Evolutionary conservation across 2,329 filamentous ascomycete genomes (phyloP), one percentile per base, ranked within the genome.

Genomic region (Aspergillus fumigatus): DNA sequence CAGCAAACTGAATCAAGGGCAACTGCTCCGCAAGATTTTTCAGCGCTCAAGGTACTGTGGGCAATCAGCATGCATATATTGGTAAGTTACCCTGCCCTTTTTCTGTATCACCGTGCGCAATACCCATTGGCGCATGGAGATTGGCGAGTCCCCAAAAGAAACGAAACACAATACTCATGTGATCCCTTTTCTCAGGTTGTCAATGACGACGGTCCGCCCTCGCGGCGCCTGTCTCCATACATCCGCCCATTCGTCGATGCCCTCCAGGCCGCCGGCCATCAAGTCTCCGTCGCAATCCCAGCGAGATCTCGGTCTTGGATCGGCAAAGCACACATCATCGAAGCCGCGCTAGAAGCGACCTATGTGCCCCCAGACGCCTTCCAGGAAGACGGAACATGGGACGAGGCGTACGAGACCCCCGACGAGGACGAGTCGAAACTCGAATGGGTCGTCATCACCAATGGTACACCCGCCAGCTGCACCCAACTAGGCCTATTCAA

Each of bases 251-350:
- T 92, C 58, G 83, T 91, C 54, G 78, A 84, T 59, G 80, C 83
- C 57, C 85, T 92, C 57, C 82, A 89, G 71, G 73, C 79, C 57
- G 84, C 87, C 41, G 90, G 91, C 27, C 92, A 96, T 75, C 80
- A 77, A 27, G 89, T 97, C 65, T 95, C 90, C 14, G 92, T 97
- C 59, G 90, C 92, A 64, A 84, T 97, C 38, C 92, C 92, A 6
- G 84, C 95, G 70, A 86, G 86, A 4, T 93, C 96, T 72, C 87
- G 92, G 53, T 95, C 90, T 21, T 97, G 92, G 92, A 96, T 97
- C 70, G 92, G 91, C 65, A 97, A 97, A 79, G 92, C 92, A 1
- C 92, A 97, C 75, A 88, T 97, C 69, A 92, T 96, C 68, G 92
- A 92, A 61, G 87, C 92, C 72, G 86, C 88, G 1, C 82, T 94